Base-by-base conservation (phyloP, 164 flowering plant species). In the Dillenia suffruticosa region DNA sequence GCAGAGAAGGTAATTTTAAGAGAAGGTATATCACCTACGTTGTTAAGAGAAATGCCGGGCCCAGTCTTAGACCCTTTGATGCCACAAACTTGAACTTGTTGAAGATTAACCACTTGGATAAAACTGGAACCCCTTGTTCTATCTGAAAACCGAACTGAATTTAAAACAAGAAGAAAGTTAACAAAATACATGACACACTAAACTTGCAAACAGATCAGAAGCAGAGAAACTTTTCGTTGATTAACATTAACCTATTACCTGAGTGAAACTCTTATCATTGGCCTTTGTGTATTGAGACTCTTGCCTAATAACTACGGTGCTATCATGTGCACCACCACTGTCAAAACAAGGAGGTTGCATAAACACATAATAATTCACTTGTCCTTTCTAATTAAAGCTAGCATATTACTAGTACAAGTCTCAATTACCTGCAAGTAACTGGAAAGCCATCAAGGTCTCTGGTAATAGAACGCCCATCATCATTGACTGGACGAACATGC, bases 51-150 rank as follows among this genome's bases (percentile, higher is more conserved):
- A 93, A 87, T 68, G 88, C 84, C 3, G 94, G 97, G 32, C 98
- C 98, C 65, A 93, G 67, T 68, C 72, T 85, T 61, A 84, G 46
- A 51, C 98, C 98, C 72, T 81, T 88, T 50, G 96, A 81, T 67
- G 89, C 98, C 62, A 69, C 72, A 74, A 93, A 88, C 67, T 87
- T 90, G 87, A 90, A 85, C 15, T 88, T 77, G 68, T 90, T 93
- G 79, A 93, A 93, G 56, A 87, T 77, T 65, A 88, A 72, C 96
- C 97, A 90, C 76, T 79, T 88, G 8, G 96, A 84, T 13, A 88
- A 70, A 79, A 90, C 78, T 11, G 98, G 98, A 68, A 93, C 71
- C 40, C 98, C 98, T 80, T 93, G 98, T 66, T 93, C 97, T 62
- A 93, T 90, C 74, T 90, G 97, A 72, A 93, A 64, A 64, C 73